Evolutionary conservation across 129 eudicot species (phyloP).

Genomic region (Flaveria ramosissima): DNA sequence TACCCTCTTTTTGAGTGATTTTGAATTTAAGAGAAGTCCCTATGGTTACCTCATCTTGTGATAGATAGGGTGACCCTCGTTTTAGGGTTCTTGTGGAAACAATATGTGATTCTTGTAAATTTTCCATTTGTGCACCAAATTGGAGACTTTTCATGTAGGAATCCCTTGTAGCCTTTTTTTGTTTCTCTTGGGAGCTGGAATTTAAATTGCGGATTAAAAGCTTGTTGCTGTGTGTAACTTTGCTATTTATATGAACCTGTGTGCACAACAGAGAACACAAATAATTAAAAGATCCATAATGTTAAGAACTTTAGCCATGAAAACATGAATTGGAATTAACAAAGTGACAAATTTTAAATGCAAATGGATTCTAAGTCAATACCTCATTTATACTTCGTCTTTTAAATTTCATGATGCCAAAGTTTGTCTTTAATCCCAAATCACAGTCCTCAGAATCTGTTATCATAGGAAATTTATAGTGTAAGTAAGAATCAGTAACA

Average conservation of each 20-base stretch:
- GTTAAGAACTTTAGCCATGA: neutral
- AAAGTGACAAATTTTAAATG: slow-evolving; percentile 3
- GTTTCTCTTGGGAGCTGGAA: slow-evolving; percentile 28
- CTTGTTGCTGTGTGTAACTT: slow-evolving; percentile 31
- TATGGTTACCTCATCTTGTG: slow-evolving; percentile 46
- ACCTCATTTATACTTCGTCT: slow-evolving; percentile 71
- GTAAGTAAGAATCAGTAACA: neutral
- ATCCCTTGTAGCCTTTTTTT: slow-evolving; percentile 24
- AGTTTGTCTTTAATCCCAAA: slow-evolving; percentile 15
- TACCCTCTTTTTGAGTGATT: slow-evolving; percentile 46
- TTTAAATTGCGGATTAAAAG: slow-evolving; percentile 33
- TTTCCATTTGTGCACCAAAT: slow-evolving; percentile 28
- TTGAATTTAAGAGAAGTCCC: slow-evolving; percentile 39
- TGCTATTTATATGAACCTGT: slow-evolving; percentile 45
- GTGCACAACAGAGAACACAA: slow-evolving; percentile 13
- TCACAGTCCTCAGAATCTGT: slow-evolving; percentile 26
- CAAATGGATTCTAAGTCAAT: slow-evolving; percentile 23
- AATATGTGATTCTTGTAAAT: slow-evolving; percentile 39
- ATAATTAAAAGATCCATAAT: slow-evolving; percentile 4
- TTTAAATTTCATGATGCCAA: slow-evolving; percentile 50
- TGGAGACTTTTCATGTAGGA: slow-evolving; percentile 23
- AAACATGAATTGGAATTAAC: slow-evolving; percentile 2
- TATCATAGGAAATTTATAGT: slow-evolving; percentile 16
- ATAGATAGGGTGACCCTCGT: slow-evolving; percentile 47
- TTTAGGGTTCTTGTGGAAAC: slow-evolving; percentile 49